Base-by-base conservation (phyloP, 441 rosid species). In the Erodium trifolium region DNA sequence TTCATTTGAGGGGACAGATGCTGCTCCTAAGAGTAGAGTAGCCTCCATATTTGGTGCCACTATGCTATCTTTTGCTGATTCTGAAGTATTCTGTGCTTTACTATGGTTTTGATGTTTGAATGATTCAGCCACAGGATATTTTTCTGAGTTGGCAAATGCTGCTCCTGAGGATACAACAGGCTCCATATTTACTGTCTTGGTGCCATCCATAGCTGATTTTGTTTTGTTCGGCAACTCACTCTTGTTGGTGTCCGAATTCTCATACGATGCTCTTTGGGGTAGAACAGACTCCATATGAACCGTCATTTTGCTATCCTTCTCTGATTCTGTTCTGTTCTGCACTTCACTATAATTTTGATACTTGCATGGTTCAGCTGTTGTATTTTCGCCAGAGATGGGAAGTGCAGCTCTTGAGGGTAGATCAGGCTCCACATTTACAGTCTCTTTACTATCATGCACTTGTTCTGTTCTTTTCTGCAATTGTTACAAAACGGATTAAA, bases 61-160 rank as follows among this genome's bases (percentile, higher is more conserved):
- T 11, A 6, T 65, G 55, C 67, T 71, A 73, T 62, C 75, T 59
- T 74, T 76, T 12, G 41, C 65, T 68, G 79, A 71, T 59, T 62
- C 75, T 59, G 77, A 63, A 39, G 63, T 72, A 72, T 73, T 78
- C 86, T 86, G 84, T 62, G 65, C 27, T 62, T 27, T 29, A 70
- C 45, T 70, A 12, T 60, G 80, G 62, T 75, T 73, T 5, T 37
- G 60, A 72, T 51, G 73, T 75, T 79, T 82, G 17, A 12, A 73
- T 17, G 73, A 16, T 60, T 57, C 43, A 12, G 65, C 65, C 34
- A 62, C 65, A 23, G 65, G 35, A 23, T 62, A 11, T 62, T 62
- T 62, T 35, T 27, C 65, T n/a, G 37, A 9, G 16, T 62, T 23
- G 6, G 34, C 65, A 62, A 62, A 62, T 62, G 37, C 65, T 62